Evolutionary conservation across 306 rosid genomes (phyloP).

Genomic region (Benincasa hispida): DNA sequence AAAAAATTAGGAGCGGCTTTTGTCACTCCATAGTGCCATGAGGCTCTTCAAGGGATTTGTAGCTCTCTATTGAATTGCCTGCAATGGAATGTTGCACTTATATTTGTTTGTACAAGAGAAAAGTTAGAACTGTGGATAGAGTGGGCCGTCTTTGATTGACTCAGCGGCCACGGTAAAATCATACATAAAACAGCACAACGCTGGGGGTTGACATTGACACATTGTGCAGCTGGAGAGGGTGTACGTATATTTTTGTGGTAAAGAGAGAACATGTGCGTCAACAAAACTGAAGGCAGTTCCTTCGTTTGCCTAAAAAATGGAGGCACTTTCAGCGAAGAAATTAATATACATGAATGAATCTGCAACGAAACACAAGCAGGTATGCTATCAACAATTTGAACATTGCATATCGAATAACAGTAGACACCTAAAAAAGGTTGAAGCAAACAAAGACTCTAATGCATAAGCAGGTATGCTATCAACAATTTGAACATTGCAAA

Average conservation of each 20-base stretch:
- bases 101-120: background rate
- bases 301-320: conserved; percentile 2
- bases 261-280: background rate
- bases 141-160: background rate
- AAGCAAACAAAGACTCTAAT: background rate
- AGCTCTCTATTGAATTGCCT: background rate
- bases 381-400: background rate
- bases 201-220: background rate
- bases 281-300: conserved; percentile 6
- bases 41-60: background rate
- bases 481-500: background rate
- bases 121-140: background rate
- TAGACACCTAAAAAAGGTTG: background rate
- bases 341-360: background rate
- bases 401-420: background rate
- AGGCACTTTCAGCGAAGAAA: background rate
- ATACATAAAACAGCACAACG: background rate
- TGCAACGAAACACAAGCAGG: background rate
- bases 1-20: background rate
- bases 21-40: background rate
- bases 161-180: background rate
- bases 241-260: background rate
- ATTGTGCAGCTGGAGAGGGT: background rate
- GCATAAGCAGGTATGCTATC: no score
- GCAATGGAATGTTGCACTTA: background rate